These are phyloP conservation scores for Cladophialophora chaetospira DNA, from an alignment of 2,329 filamentous ascomycete species.

Conservation along the genomic window DNA sequence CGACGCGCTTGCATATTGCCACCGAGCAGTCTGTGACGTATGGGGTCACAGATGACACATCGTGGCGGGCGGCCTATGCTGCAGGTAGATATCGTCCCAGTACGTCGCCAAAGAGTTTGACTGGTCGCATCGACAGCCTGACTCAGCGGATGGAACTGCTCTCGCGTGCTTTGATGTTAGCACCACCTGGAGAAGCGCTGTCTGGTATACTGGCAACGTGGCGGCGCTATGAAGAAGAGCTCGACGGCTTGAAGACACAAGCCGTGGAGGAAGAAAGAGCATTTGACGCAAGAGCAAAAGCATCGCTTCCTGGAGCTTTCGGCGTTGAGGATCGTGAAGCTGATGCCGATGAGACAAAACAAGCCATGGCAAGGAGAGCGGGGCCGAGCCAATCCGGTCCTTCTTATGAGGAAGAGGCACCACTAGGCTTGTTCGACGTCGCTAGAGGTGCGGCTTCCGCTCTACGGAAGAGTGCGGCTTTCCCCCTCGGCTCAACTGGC, in stretches of 20 bases:
- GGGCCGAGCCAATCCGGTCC: slow-evolving; percentile 26
- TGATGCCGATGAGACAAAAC: slow-evolving; percentile 48
- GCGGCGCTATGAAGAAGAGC: slow-evolving; percentile 65
- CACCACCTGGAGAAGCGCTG: slow-evolving; percentile 56
- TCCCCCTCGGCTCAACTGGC: slow-evolving; percentile 41
- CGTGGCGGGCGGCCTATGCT: slow-evolving; percentile 65
- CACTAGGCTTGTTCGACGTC: slow-evolving; percentile 56
- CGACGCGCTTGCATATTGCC: slow-evolving; percentile 55
- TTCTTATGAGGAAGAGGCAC: slow-evolving; percentile 45
- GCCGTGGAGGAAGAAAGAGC: slow-evolving; percentile 59
- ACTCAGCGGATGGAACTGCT: slow-evolving; percentile 67
- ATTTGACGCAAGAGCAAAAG: slow-evolving; percentile 60
- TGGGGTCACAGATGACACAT: slow-evolving; percentile 55
- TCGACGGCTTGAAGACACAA: slow-evolving; percentile 54
- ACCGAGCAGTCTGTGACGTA: slow-evolving; percentile 31
- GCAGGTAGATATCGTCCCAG: slow-evolving; percentile 58
- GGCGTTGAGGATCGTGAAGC: slow-evolving; percentile 47
- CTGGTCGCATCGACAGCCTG: slow-evolving; percentile 55
- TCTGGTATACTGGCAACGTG: slow-evolving; percentile 64
- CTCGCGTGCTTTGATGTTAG: slow-evolving; percentile 62
- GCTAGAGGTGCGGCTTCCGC: slow-evolving; percentile 53
- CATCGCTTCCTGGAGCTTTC: slow-evolving; percentile 46
- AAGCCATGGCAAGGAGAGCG: slow-evolving; percentile 42
- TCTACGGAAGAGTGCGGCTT: slow-evolving; percentile 49
- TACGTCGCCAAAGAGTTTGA: slow-evolving; percentile 38